Conservation (phyloP, 176 grass and related monocot species). For the Triticum turgidum region DNA sequence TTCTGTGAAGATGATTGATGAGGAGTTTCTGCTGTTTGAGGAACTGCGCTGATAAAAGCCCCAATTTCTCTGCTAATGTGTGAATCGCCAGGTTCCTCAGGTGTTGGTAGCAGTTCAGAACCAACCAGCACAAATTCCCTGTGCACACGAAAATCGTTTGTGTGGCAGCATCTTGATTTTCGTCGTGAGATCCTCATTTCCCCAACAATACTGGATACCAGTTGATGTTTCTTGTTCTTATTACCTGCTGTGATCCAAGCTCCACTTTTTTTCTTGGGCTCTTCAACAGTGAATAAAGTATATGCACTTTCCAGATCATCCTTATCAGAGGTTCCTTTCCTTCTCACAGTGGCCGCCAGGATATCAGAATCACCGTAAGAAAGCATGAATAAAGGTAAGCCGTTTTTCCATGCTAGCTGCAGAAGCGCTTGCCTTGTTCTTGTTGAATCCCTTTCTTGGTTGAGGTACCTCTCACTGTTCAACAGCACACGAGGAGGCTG, state of each 20-base stretch:
- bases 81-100: conserved; percentile 43
- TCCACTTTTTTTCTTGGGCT: conserved; percentile 61
- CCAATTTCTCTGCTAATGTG: conserved; percentile 60
- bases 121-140: conserved; percentile 90
- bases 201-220: conserved; percentile 66
- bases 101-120: conserved; percentile 43
- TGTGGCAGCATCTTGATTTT: conserved; percentile 50
- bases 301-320: conserved; percentile 66
- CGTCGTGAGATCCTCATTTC: conserved; percentile 49
- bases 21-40: conserved; percentile 43
- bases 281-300: conserved; percentile 68
- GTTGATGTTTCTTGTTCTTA: conserved; percentile 73
- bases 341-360: conserved; percentile 70
- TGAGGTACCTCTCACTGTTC: conserved; percentile 45
- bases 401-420: conserved; percentile 83
- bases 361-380: conserved; percentile 78
- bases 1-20: conserved; percentile 17
- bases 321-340: conserved; percentile 34
- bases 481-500: conserved; percentile 16
- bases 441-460: conserved; percentile 43
- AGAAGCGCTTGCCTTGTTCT: conserved; percentile 73
- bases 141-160: conserved; percentile 32
- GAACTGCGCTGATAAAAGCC: conserved; percentile 54
- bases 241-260: conserved; percentile 59
- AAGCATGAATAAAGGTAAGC: conserved; percentile 86